Evolutionary conservation across 192 early-diverging fungal genomes (phyloP).

Genomic region (Chytriomyces sp.): DNA sequence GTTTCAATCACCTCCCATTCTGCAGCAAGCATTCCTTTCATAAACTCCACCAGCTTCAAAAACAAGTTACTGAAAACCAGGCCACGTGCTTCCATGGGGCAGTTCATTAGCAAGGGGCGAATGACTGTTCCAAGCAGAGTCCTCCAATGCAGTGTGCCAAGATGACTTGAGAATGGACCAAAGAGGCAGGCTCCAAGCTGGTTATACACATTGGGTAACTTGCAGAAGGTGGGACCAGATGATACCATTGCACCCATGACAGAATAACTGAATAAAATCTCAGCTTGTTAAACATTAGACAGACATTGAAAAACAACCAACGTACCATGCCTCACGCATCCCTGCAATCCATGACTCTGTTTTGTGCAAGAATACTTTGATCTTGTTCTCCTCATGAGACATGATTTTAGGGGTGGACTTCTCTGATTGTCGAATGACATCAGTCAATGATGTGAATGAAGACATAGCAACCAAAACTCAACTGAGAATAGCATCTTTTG

Average conservation of each 20-base stretch:
- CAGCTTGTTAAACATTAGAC: background rate
- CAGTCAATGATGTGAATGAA: background rate
- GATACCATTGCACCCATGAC: conserved; percentile 35
- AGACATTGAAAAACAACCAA: background rate
- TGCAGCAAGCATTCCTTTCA: conserved; percentile 20
- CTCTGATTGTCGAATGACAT: background rate
- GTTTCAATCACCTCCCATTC: conserved; percentile 42
- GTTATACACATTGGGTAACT: conserved; percentile 3
- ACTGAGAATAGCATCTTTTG: conserved; percentile 26
- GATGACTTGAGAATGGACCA: background rate
- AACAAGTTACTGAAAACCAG: conserved; percentile 33
- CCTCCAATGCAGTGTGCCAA: conserved; percentile 50
- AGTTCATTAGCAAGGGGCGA: conserved; percentile 41
- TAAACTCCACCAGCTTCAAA: conserved; percentile 28
- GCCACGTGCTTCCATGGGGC: conserved; percentile 22
- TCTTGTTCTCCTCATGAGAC: background rate
- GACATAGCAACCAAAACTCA: background rate
- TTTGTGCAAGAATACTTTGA: background rate
- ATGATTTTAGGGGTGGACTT: background rate
- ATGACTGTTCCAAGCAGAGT: conserved; percentile 34
- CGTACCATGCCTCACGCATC: conserved; percentile 42
- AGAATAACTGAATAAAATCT: conserved; percentile 27
- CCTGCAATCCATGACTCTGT: conserved; percentile 23
- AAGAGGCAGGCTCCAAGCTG: conserved; percentile 22
- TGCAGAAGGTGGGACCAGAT: conserved; percentile 36